Conservation (phyloP, 352 stramenopile species). For the Phytophthora colocasiae region DNA sequence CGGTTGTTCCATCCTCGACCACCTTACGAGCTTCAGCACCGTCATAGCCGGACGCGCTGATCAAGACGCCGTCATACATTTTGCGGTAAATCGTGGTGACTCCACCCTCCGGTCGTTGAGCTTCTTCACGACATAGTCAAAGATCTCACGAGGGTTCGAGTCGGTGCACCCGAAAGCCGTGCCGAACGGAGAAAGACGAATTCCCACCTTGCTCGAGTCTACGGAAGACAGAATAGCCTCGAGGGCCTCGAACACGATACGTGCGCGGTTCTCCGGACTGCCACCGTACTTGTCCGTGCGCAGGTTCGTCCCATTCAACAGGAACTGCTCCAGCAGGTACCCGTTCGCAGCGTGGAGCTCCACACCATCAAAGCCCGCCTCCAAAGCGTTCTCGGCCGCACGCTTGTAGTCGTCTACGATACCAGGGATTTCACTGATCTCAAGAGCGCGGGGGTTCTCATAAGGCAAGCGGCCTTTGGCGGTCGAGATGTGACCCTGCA, state of each 20-base stretch:
- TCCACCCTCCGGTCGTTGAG: constrained; percentile 50
- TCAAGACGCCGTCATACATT: constrained; percentile 58
- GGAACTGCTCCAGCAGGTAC: constrained; percentile 93
- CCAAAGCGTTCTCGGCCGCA: constrained; percentile 48
- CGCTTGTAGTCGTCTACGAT: constrained; percentile 42
- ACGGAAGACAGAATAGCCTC: constrained; percentile 49
- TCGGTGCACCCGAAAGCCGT: constrained; percentile 49
- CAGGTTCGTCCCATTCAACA: constrained; percentile 75
- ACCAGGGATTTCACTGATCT: constrained; percentile 68
- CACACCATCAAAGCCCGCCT: constrained; percentile 92
- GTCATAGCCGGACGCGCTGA: constrained; percentile 55
- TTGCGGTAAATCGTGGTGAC: constrained; percentile 55
- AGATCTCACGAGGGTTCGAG: constrained; percentile 49
- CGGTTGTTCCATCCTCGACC: constrained; percentile 44
- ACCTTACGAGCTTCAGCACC: constrained; percentile 39
- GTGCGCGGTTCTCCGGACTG: constrained; percentile 74
- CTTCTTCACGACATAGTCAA: constrained; percentile 44
- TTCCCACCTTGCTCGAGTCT: constrained; percentile 42
- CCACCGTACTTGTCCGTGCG: constrained; percentile 69
- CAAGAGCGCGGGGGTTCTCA: constrained; percentile 69
- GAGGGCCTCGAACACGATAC: constrained; percentile 75
- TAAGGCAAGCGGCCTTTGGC: constrained; percentile 42
- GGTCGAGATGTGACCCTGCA: constrained; percentile 38
- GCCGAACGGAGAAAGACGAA: constrained; percentile 45
- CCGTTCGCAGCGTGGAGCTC: constrained; percentile 92